These are phyloP conservation scores for Didymella segeticola DNA, from an alignment of 2,329 filamentous ascomycete species.

Conservation along the genomic window DNA sequence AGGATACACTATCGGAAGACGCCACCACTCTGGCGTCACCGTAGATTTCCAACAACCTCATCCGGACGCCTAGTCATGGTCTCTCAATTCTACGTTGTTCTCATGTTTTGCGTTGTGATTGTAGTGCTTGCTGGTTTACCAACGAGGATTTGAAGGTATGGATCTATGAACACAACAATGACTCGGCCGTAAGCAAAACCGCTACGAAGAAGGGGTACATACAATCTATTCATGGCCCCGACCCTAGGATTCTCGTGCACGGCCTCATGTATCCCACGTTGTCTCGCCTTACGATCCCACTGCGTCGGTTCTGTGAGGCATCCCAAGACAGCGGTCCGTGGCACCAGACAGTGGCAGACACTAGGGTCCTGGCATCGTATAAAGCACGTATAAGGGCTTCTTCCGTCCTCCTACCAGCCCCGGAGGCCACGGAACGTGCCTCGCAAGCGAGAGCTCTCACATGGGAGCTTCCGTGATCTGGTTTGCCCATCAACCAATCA, in stretches of 20 bases:
- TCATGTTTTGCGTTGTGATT: no score
- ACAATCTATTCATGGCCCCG: background rate
- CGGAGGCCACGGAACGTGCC: conserved; percentile 19
- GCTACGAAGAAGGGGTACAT: background rate
- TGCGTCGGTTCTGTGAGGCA: background rate
- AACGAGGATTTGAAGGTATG: no score
- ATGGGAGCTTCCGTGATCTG: conserved; percentile 20
- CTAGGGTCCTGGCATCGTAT: conserved; percentile 14
- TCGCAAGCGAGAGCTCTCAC: conserved; percentile 7
- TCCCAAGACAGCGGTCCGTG: conserved; percentile 25
- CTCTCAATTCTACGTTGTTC: no score
- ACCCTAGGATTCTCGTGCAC: background rate
- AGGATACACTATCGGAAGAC: conserved; percentile 14
- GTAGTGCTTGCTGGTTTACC: no score
- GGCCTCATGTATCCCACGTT: background rate
- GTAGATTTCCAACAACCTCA: background rate
- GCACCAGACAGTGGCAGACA: conserved; percentile 19
- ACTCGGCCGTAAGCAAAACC: background rate
- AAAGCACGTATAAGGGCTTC: background rate
- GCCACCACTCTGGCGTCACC: background rate
- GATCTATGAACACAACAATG: background rate
- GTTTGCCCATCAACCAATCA: conserved; percentile 23
- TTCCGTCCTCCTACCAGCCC: conserved; percentile 6
- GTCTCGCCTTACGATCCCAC: background rate
- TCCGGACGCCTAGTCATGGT: background rate